Percentiles rank a stretch among this genome's conserved stretches.
Evolutionary conservation across 371 early-diverging fungal species (phyloP).

Genomic region (Parasitella parasitica): DNA sequence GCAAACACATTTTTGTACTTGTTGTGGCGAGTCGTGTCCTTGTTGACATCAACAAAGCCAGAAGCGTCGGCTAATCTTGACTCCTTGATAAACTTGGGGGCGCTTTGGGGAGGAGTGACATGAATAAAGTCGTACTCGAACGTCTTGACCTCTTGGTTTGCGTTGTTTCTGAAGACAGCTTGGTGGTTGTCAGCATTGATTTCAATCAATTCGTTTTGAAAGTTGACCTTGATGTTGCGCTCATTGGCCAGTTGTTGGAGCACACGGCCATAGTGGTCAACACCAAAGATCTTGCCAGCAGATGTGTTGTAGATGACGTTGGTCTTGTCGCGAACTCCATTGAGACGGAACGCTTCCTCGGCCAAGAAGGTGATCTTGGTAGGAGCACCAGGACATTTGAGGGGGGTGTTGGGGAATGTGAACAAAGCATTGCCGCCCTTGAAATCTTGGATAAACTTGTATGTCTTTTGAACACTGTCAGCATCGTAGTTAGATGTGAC

Average conservation of each 20-base stretch:
- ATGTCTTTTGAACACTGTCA: slow-evolving; percentile 75
- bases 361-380: slow-evolving; percentile 90
- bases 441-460: slow-evolving; percentile 70
- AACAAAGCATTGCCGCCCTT: slow-evolving; percentile 87
- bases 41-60: slow-evolving; percentile 85
- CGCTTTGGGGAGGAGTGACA: slow-evolving; percentile 85
- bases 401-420: slow-evolving; percentile 86
- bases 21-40: slow-evolving; percentile 76
- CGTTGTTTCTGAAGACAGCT: slow-evolving; percentile 72
- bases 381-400: slow-evolving; percentile 93
- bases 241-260: slow-evolving; percentile 68
- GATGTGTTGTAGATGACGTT: slow-evolving; percentile 76
- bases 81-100: slow-evolving; percentile 76
- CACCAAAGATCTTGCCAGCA: slow-evolving; percentile 83
- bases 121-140: slow-evolving; percentile 82
- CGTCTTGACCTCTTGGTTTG: slow-evolving; percentile 54
- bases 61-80: slow-evolving; percentile 72
- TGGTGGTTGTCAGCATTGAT: slow-evolving; percentile 62
- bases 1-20: slow-evolving; percentile 80
- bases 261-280: slow-evolving; percentile 82
- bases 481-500: slow-evolving; percentile 83
- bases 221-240: slow-evolving; percentile 71
- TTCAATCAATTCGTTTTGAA: slow-evolving; percentile 71
- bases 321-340: slow-evolving; percentile 69
- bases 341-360: slow-evolving; percentile 77